These are phyloP conservation scores for Venturia aucupariae DNA, from an alignment of 2,329 filamentous ascomycete species.

Conservation along the genomic window DNA sequence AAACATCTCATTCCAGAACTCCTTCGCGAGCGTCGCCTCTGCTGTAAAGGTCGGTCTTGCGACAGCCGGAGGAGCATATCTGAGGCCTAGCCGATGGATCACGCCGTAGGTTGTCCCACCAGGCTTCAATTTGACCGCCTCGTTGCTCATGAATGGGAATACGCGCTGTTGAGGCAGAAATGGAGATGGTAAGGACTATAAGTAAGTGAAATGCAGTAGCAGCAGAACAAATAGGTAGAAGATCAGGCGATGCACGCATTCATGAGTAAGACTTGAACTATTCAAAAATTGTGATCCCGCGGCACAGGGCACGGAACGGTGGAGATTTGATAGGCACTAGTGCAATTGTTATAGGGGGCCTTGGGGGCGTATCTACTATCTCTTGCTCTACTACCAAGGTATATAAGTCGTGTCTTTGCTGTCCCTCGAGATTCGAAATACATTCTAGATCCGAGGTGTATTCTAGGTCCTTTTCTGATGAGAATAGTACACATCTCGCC, in stretches of 20 bases:
- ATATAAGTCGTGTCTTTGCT: no score
- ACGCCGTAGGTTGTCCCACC: neutral
- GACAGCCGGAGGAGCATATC: neutral
- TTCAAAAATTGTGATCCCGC: neutral
- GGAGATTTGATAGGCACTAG: neutral
- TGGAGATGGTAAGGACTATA: no score
- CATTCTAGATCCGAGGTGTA: no score
- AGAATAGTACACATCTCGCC: no score
- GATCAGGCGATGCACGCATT: neutral
- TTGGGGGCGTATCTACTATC: no score
- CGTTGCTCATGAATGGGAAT: neutral
- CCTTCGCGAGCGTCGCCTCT: neutral
- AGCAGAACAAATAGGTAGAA: no score
- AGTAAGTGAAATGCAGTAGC: no score
- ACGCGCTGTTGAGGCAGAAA: neutral
- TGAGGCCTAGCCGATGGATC: neutral
- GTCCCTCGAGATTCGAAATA: no score
- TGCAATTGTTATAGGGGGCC: neutral
- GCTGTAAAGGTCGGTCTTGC: neutral
- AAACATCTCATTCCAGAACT: slow-evolving; percentile 3
- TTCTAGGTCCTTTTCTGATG: no score
- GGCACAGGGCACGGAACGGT: neutral
- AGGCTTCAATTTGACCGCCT: neutral
- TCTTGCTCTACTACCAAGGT: no score
- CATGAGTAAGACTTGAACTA: neutral